Percentiles rank a stretch among this genome's conserved stretches.
phyloP scores from a whole-genome alignment of 805 yeast species.

The Nakazawaea holstii region DNA sequence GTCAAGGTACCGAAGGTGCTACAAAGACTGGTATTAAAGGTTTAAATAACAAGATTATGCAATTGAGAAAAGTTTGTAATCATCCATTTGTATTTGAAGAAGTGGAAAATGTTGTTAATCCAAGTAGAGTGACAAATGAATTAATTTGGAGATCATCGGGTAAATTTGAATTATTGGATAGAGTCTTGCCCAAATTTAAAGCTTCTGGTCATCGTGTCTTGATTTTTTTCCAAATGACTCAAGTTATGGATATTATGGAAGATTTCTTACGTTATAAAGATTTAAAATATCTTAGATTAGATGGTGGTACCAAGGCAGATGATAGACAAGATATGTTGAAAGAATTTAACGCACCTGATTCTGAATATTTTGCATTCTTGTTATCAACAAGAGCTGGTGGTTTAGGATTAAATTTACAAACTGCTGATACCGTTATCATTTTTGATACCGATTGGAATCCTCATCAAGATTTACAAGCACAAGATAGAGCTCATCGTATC shows the following conservation, averaged over 20 bases:
- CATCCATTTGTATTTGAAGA: conserved; percentile 87
- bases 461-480: conserved; percentile 87
- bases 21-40: conserved; percentile 69
- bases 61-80: conserved; percentile 76
- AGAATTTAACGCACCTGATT: conserved; percentile 66
- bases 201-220: conserved; percentile 73
- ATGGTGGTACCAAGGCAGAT: conserved; percentile 81
- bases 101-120: conserved; percentile 66
- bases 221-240: conserved; percentile 86
- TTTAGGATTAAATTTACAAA: conserved; percentile 77
- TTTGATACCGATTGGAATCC: conserved; percentile 92
- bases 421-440: conserved; percentile 82
- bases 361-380: conserved; percentile 74
- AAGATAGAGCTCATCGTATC: conserved; percentile 86
- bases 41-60: conserved; percentile 79
- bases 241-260: conserved; percentile 87
- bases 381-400: conserved; percentile 89
- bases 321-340: conserved; percentile 75
- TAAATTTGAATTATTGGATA: conserved; percentile 72
- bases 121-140: conserved; percentile 56
- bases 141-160: conserved; percentile 74
- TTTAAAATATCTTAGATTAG: conserved; percentile 69
- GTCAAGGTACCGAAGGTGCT: conserved; percentile 50
- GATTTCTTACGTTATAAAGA: conserved; percentile 65
- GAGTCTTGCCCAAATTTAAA: conserved; percentile 70